phyloP scores from a whole-genome alignment of 2,329 filamentous ascomycete genomes.

The Aspergillus sp. region DNA sequence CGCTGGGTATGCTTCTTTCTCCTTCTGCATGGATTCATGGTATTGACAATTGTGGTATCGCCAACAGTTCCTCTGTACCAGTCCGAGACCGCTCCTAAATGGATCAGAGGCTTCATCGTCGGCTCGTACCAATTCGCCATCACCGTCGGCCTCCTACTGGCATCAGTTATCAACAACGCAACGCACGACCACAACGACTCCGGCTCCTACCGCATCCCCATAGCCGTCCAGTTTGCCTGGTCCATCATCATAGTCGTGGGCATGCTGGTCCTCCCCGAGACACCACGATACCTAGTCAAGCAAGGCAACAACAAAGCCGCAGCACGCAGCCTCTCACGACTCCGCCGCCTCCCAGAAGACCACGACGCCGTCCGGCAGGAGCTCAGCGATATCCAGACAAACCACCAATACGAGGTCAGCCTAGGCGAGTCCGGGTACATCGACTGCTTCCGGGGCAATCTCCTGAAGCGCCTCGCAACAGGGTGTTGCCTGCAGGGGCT shows the following conservation, averaged over 20 bases:
- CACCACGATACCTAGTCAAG: constrained; percentile 81
- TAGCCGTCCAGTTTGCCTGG: constrained; percentile 77
- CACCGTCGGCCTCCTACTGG: constrained; percentile 72
- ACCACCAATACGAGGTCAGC: constrained; percentile 76
- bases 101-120: constrained; percentile 74
- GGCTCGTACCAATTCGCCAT: constrained; percentile 79
- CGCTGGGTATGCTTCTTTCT: no score
- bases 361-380: no score
- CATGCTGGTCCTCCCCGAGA: constrained; percentile 75
- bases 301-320: constrained; percentile 67
- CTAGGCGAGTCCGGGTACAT: constrained; percentile 38
- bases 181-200: constrained; percentile 63
- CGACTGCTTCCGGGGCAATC: constrained; percentile 34
- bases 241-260: constrained; percentile 70
- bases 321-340: constrained; percentile 58
- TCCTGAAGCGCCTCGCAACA: constrained; percentile 41
- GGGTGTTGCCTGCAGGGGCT: constrained; percentile 41
- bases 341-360: constrained; percentile 58
- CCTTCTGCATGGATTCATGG: no score
- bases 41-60: no score
- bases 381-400: constrained; percentile 64
- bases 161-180: constrained; percentile 70
- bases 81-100: constrained; percentile 72
- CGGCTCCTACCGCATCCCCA: constrained; percentile 74
- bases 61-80: constrained; percentile 70